Percentiles rank a stretch among this genome's conserved stretches.
phyloP scores from a whole-genome alignment of 2,329 filamentous ascomycete species.

The Calonectria pseudoturangicola region DNA sequence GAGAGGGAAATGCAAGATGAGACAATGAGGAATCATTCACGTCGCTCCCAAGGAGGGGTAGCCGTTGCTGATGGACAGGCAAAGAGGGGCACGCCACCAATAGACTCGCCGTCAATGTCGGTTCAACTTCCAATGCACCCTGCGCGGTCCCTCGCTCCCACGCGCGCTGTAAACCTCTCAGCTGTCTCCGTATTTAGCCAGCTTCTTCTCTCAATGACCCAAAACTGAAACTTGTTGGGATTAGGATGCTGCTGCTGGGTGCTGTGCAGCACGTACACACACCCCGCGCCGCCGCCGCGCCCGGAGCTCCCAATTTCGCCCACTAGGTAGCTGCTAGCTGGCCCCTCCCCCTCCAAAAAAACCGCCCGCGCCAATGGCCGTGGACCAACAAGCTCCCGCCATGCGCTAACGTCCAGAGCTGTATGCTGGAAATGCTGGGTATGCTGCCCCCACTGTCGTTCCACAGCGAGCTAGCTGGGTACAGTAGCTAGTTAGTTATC shows the following conservation, averaged over 20 bases:
- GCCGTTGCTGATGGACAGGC: constrained; percentile 7
- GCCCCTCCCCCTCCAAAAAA: not conserved
- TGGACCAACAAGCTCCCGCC: constrained; percentile 1
- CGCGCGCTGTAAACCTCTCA: not conserved
- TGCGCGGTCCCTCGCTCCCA: not conserved
- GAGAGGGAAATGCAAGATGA: constrained; percentile 15
- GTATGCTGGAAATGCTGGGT: not conserved
- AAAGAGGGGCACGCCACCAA: constrained; percentile 23
- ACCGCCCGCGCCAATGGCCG: not conserved
- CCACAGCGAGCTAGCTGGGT: too few relatives aligned
- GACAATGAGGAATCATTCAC: constrained; percentile 14
- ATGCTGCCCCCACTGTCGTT: not conserved
- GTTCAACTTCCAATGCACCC: not conserved
- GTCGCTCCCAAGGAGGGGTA: constrained; percentile 21
- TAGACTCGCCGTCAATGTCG: not conserved
- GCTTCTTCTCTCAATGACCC: not conserved
- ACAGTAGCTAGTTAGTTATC: not conserved
- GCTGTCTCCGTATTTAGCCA: not conserved
- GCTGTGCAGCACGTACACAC: not conserved
- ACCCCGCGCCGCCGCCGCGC: not conserved
- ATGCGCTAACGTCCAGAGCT: not conserved
- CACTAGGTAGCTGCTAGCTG: not conserved
- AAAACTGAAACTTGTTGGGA: constrained; percentile 27
- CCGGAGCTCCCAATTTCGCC: constrained; percentile 2
- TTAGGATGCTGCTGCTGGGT: not conserved